Evolutionary conservation across 257 asterid genomes (phyloP).

Genomic region (Striga asiatica): DNA sequence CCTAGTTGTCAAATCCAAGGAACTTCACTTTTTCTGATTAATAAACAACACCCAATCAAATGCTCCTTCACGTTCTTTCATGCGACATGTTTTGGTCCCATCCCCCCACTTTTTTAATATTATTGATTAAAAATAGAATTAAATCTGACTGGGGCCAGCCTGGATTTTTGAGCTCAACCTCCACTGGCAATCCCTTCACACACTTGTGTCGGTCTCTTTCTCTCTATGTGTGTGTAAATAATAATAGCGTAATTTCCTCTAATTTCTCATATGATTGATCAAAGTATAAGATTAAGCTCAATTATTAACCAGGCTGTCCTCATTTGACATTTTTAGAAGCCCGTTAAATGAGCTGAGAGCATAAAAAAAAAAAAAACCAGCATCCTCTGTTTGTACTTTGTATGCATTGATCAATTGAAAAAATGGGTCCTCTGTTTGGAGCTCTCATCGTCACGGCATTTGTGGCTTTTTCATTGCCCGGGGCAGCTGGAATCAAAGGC

Average conservation of each 20-base stretch:
- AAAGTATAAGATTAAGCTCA: neutral
- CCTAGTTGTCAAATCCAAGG: slow-evolving; percentile 36
- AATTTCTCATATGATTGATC: neutral
- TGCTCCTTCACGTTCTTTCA: slow-evolving; percentile 28
- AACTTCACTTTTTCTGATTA: slow-evolving; percentile 17
- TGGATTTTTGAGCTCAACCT: no score
- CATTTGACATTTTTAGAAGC: neutral
- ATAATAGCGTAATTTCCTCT: neutral
- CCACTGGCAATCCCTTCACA: no score
- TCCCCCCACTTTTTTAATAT: slow-evolving; percentile 5
- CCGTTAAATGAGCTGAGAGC: neutral
- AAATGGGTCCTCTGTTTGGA: slow-evolving; percentile 19
- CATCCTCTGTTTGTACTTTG: no score
- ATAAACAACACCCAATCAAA: slow-evolving; percentile 23
- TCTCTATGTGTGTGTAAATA: no score
- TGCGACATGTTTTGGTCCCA: slow-evolving; percentile 34
- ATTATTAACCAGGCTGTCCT: neutral
- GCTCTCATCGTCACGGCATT: slow-evolving; percentile 22
- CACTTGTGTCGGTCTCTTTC: neutral
- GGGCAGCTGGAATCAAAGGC: slow-evolving; percentile 24
- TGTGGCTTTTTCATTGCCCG: slow-evolving; percentile 16
- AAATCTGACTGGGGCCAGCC: neutral
- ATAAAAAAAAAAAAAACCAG: neutral
- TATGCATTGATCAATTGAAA: no score
- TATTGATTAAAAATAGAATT: neutral